Evolutionary conservation across 2,329 filamentous ascomycete species (phyloP).

Genomic region (Epichloe coenophiala): DNA sequence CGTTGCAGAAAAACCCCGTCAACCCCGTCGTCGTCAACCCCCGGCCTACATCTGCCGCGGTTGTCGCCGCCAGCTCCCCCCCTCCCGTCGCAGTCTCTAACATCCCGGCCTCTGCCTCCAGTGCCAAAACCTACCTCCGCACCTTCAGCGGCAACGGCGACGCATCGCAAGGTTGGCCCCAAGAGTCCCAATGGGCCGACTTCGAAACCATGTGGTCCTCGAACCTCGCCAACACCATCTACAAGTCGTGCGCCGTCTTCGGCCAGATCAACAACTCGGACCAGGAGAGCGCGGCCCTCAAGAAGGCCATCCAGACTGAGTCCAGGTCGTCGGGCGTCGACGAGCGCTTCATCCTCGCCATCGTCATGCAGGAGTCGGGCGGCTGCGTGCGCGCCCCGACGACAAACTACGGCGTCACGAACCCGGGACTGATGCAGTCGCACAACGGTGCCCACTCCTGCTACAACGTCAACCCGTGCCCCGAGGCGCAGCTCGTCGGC

Average conservation of each 20-base stretch:
- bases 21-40: too few species aligned
- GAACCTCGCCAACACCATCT: constrained; percentile 8
- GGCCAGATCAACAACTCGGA: constrained; percentile 8
- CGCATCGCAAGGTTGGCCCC: constrained; percentile 16
- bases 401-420: constrained; percentile 25
- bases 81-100: background rate
- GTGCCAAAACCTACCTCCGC: background rate
- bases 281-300: constrained; percentile 10
- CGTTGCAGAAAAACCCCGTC: background rate
- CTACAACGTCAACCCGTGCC: constrained; percentile 19
- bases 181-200: constrained; percentile 14
- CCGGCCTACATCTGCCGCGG: background rate
- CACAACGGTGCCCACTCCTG: constrained; percentile 24
- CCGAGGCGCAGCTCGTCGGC: constrained; percentile 12
- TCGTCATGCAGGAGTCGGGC: constrained; percentile 30
- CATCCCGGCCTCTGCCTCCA: background rate
- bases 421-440: constrained; percentile 28
- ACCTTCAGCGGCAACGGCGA: constrained; percentile 1
- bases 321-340: constrained; percentile 18
- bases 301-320: constrained; percentile 19
- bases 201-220: constrained; percentile 14
- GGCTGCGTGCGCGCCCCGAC: constrained; percentile 29
- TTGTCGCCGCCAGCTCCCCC: background rate
- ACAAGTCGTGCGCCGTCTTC: constrained; percentile 6
- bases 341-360: constrained; percentile 27